Base-by-base conservation (phyloP, 768 basidiomycete genomes). In the Tricholoma sp. region DNA sequence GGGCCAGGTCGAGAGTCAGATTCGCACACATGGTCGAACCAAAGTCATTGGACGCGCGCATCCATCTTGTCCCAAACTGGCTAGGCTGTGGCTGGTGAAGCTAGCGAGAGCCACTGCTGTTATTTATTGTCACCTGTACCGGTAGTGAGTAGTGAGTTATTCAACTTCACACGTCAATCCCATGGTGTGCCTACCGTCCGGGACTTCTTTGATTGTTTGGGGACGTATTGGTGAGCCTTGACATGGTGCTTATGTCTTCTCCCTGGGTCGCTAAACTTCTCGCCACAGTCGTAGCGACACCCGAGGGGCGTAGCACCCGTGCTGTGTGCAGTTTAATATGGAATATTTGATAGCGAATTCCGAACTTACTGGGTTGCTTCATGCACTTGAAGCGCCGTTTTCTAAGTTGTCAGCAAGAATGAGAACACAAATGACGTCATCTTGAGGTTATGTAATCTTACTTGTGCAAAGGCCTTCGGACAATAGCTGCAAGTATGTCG, bases 331-430 rank as follows among this genome's bases (percentile, higher is more conserved):
- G 36, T 12, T 24, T 4, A 48, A 53, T 13, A 7, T 11, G 17
- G 17, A 57, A 12, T 8, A 53, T 9, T 51, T 15, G 42, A 13
- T 18, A 41, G 29, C 6, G 9, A 4, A 31, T 39, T 17, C 24
- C 24, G 13, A n/a, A 50, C 63, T 36, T 51, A 64, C 65, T 66
- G 65, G 12, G 65, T 66, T 15, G 65, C 59, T 20, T 50, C 49
- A 39, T 66, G 65, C 18, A 66, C 63, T 8, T 60, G 54, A 6
- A 66, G 61, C 32, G 65, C 60, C 10, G 65, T 66, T 60, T 61
- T 59, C 63, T 66, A 20, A 9, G 29, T 53, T 45, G 12, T 8
- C 3, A 49, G 20, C 12, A 39, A 31, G 18, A 34, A 31, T 52
- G 31, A 56, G 52, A 31, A 4, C 47, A 18, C n/a, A 6, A 28